A percentile compares a stretch with the other conserved stretches of the same genome.
Conservation (phyloP, 2,329 filamentous ascomycete genomes). For the Escovopsis sp. region DNA sequence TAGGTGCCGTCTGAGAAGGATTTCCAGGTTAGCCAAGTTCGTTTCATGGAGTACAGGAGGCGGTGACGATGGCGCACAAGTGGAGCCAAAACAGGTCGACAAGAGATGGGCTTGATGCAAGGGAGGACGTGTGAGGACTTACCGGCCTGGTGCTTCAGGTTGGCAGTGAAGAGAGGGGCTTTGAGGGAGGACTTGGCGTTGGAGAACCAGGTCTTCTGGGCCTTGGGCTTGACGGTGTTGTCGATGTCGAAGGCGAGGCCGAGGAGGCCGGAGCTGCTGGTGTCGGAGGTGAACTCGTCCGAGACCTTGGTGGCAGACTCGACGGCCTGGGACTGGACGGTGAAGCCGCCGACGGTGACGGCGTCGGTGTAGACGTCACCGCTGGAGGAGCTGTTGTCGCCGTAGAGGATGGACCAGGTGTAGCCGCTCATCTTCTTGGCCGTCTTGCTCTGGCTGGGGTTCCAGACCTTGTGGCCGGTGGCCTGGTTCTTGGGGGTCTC, state of each 20-base stretch:
- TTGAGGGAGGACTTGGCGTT: slow-evolving; percentile 12
- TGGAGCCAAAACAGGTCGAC: no score
- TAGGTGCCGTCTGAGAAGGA: slow-evolving; percentile 41
- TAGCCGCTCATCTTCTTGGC: slow-evolving; percentile 20
- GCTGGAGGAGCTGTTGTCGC: slow-evolving; percentile 25
- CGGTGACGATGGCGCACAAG: slow-evolving; percentile 2
- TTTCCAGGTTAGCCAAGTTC: background rate
- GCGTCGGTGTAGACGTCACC: slow-evolving; percentile 29
- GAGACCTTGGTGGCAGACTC: slow-evolving; percentile 28
- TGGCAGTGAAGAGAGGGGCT: slow-evolving; percentile 46
- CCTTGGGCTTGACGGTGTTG: slow-evolving; percentile 24
- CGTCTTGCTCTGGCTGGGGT: slow-evolving; percentile 22
- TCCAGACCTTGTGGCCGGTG: slow-evolving; percentile 25
- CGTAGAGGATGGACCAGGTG: slow-evolving; percentile 29
- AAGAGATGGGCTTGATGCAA: no score
- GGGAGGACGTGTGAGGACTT: slow-evolving; percentile 3
- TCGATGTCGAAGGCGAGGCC: slow-evolving; percentile 27
- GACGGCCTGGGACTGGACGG: slow-evolving; percentile 26
- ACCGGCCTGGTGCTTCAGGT: slow-evolving; percentile 37
- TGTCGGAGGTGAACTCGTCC: slow-evolving; percentile 21
- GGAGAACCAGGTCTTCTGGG: slow-evolving; percentile 29
- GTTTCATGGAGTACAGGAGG: background rate
- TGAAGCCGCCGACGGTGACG: slow-evolving; percentile 26
- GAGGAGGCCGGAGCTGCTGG: slow-evolving; percentile 27
- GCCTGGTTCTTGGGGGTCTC: slow-evolving; percentile 22